Evolutionary conservation across 1,284 basidiomycete genomes (phyloP).

Genomic region (Ceratobasidium sp.): DNA sequence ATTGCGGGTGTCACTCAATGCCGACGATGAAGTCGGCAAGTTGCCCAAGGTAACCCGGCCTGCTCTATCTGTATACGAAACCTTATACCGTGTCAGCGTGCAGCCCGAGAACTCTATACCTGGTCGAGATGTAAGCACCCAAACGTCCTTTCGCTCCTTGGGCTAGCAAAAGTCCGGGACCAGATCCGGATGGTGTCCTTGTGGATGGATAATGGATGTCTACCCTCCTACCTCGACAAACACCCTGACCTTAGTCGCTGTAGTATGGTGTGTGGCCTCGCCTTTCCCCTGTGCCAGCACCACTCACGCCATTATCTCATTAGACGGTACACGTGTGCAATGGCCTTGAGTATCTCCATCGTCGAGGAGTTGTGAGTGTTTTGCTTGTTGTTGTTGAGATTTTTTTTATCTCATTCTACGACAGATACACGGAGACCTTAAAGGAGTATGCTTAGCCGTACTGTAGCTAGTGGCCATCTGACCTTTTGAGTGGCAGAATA

Average conservation of each 20-base stretch:
- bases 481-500: neutral
- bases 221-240: neutral
- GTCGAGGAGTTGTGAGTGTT: neutral
- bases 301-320: too few species aligned
- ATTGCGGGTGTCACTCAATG: neutral
- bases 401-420: neutral
- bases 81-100: too few species aligned
- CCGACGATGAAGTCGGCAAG: neutral
- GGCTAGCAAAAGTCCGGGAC: too few species aligned
- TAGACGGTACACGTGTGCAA: too few species aligned
- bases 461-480: neutral
- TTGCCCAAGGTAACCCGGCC: neutral
- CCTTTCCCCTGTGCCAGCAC: neutral
- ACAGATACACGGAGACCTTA: conserved; percentile 18
- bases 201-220: conserved; percentile 7
- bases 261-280: neutral
- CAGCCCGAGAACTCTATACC: too few species aligned
- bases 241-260: neutral
- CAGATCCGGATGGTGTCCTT: neutral
- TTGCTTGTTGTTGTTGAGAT: neutral
- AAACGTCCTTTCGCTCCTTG: too few species aligned
- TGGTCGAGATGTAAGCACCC: too few species aligned
- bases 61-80: neutral
- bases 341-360: conserved; percentile 21
- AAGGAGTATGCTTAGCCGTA: neutral